A percentile compares a stretch with the other conserved stretches of the same genome.
These are phyloP conservation scores for Paspalum notatum DNA, from an alignment of 176 grass and related monocot genomes.

Conservation along the genomic window DNA sequence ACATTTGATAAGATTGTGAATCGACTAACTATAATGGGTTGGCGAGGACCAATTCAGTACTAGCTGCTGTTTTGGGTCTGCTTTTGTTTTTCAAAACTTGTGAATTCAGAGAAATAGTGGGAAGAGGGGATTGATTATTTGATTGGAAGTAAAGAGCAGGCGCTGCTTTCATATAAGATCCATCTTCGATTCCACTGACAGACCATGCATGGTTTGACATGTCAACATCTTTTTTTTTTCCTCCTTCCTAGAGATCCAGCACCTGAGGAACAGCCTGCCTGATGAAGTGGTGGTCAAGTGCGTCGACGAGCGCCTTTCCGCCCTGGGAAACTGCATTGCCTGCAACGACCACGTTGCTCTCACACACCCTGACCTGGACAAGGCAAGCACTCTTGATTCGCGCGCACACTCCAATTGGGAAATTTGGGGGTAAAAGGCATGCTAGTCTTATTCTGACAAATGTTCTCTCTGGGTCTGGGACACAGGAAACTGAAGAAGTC, in stretches of 20 bases:
- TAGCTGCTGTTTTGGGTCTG: neutral
- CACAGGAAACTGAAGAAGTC: conserved; percentile 85
- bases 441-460: neutral
- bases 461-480: neutral
- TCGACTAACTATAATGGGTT: neutral
- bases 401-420: too few relatives aligned
- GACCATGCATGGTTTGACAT: neutral
- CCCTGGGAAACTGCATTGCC: conserved; percentile 85
- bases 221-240: neutral
- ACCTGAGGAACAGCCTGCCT: conserved; percentile 84
- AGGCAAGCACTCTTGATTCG: conserved; percentile 38
- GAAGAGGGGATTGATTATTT: neutral
- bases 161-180: neutral
- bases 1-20: neutral
- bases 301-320: conserved; percentile 77
- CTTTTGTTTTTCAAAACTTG: neutral
- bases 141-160: neutral
- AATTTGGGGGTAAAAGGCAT: too few relatives aligned
- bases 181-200: neutral
- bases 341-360: conserved; percentile 93
- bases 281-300: conserved; percentile 75
- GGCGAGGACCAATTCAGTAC: neutral
- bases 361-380: conserved; percentile 85
- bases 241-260: conserved; percentile 55
- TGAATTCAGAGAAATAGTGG: neutral